phyloP scores from a whole-genome alignment of 176 grass and related monocot species.

The Phoenix roebelenii region DNA sequence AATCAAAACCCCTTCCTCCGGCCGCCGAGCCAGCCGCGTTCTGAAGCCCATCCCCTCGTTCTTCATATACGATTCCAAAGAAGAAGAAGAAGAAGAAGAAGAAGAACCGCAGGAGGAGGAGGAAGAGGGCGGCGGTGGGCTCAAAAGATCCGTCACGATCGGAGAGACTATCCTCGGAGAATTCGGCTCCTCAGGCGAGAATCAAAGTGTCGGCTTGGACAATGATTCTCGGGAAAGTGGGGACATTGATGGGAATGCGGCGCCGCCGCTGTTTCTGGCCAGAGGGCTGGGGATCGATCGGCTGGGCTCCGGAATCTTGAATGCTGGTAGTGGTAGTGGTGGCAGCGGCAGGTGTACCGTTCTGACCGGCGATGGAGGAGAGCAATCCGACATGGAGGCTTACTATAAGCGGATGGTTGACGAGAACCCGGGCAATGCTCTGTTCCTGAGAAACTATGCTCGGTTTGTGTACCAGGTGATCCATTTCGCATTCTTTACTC shows the following conservation, averaged over 20 bases:
- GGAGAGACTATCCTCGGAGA: too few relatives aligned
- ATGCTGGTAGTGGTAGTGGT: slow-evolving; percentile 11
- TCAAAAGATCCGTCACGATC: neutral
- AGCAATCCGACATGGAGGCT: slow-evolving; percentile 50
- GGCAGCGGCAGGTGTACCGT: slow-evolving; percentile 19
- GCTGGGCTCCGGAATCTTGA: slow-evolving; percentile 21
- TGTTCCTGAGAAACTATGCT: slow-evolving; percentile 76
- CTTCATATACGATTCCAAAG: slow-evolving; percentile 12
- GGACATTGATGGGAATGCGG: too few relatives aligned
- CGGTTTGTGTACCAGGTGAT: slow-evolving; percentile 67
- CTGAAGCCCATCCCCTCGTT: slow-evolving; percentile 46
- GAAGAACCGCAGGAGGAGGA: slow-evolving; percentile 16
- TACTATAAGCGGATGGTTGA: slow-evolving; percentile 87
- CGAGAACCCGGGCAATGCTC: slow-evolving; percentile 63
- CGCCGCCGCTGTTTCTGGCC: slow-evolving; percentile 61
- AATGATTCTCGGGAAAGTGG: neutral
- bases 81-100: slow-evolving; percentile 20
- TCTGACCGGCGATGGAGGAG: slow-evolving; percentile 34
- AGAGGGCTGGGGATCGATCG: slow-evolving; percentile 81
- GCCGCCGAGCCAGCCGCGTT: neutral
- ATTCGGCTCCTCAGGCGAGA: neutral
- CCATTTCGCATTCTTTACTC: neutral
- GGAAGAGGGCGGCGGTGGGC: slow-evolving; percentile 10
- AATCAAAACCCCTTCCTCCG: neutral
- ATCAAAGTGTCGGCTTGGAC: neutral